A percentile compares a stretch with the other conserved stretches of the same genome.
Conservation (phyloP, 805 yeast species). For the Saturnispora saitoi region DNA sequence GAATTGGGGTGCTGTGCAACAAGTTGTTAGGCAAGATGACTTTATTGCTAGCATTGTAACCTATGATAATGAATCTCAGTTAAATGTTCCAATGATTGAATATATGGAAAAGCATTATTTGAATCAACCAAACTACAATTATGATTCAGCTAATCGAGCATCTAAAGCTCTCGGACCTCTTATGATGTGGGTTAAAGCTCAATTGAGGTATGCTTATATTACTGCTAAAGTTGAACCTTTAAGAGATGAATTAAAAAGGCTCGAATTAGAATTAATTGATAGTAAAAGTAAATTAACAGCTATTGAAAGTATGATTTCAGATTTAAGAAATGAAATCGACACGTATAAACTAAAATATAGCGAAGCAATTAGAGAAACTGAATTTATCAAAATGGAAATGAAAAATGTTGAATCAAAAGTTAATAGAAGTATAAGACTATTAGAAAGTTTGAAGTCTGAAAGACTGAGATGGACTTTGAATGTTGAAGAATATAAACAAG, state of each 20-base stretch:
- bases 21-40: slow-evolving; percentile 74
- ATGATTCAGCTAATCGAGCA: slow-evolving; percentile 73
- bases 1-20: slow-evolving; percentile 78
- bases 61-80: slow-evolving; percentile 54
- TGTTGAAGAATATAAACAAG: slow-evolving; percentile 40
- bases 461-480: slow-evolving; percentile 65
- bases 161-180: slow-evolving; percentile 94
- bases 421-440: slow-evolving; percentile 48
- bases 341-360: slow-evolving; percentile 62
- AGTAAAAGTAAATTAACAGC: slow-evolving; percentile 66
- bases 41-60: slow-evolving; percentile 76
- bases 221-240: slow-evolving; percentile 69
- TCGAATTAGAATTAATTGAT: slow-evolving; percentile 53
- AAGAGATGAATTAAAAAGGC: slow-evolving; percentile 47
- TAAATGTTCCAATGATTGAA: slow-evolving; percentile 44
- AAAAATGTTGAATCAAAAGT: slow-evolving; percentile 49
- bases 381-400: slow-evolving; percentile 67
- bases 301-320: slow-evolving; percentile 71
- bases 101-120: slow-evolving; percentile 55
- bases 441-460: slow-evolving; percentile 59
- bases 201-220: slow-evolving; percentile 65
- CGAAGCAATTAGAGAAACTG: slow-evolving; percentile 67
- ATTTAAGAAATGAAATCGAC: slow-evolving; percentile 62
- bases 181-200: slow-evolving; percentile 83
- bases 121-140: slow-evolving; percentile 54